Evolutionary conservation across 345 rosid species (phyloP), one percentile per base, ranked within the genome.

Genomic region (Heritiera fomes): DNA sequence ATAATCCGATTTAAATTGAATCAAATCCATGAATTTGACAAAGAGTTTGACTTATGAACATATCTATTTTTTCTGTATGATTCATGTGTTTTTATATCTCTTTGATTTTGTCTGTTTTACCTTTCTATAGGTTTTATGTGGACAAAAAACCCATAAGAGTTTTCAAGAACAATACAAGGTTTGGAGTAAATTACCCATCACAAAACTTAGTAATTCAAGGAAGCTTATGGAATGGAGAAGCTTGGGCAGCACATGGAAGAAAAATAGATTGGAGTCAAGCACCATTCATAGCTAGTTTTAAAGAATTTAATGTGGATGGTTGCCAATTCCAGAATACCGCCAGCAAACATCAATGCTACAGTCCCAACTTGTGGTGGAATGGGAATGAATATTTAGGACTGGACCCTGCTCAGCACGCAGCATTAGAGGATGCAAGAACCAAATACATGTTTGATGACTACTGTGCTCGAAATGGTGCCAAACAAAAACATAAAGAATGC

Each of bases 71-170:
- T 34, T 34, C 2, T 34, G 38, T 3, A 34, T 34, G 38, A 34
- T 34, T 34, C 38, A 13, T 13, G 56, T 52, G 4, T 14, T 5
- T 52, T 52, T 0, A 13, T 11, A 49, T 11, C 12, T 3, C 11
- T 49, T 49, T 49, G 15, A 46, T 46, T 46, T 0, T 49, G 11
- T 49, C 3, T 49, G 46, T 49, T 7, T 8, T 10, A 3, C 15
- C 4, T 49, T 49, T 62, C 38, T 34, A 23, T 23, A 89, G 95
- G 75, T 94, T 89, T 76, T 89, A 76, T 15, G 90, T 89, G 77
- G 95, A 94, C 34, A 60, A 79, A 3, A 78, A 77, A 43, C 97
- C 98, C 55, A 90, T 92, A 71, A 89, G 97, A 70, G 93, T 90
- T 14, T 88, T 83, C 87, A 86, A 86, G 84, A 94, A 92, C 86